Evolutionary conservation across 1,139 yeast species (phyloP).

Genomic region (Zygosaccharomyces sapae): DNA sequence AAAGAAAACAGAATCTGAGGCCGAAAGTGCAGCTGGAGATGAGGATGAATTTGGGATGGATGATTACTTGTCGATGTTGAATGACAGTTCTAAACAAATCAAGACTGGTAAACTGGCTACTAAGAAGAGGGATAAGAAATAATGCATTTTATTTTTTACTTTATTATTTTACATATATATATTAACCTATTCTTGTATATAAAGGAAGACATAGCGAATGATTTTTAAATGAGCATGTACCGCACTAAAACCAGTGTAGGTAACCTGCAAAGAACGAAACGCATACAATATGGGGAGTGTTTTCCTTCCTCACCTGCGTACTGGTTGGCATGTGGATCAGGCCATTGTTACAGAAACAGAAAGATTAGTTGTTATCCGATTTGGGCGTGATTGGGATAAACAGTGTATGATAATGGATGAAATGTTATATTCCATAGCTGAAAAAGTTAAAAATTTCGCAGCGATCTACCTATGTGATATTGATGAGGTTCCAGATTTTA

Average conservation of each 20-base stretch:
- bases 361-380: conserved; percentile 78
- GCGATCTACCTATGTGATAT: conserved; percentile 84
- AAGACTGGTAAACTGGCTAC: conserved; percentile 59
- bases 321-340: conserved; percentile 98
- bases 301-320: conserved; percentile 76
- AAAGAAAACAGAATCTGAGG: conserved; percentile 16
- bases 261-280: conserved; percentile 1
- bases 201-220: conserved; percentile 4
- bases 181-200: background rate
- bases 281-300: conserved; percentile 67
- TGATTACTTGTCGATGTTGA: conserved; percentile 58
- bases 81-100: conserved; percentile 58
- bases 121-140: conserved; percentile 49
- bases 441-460: conserved; percentile 82
- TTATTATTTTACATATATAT: no score
- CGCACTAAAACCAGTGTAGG: no score
- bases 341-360: conserved; percentile 85
- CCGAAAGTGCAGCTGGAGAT: conserved; percentile 21
- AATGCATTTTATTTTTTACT: background rate
- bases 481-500: conserved; percentile 85
- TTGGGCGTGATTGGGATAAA: conserved; percentile 72
- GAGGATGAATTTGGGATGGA: conserved; percentile 42
- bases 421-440: conserved; percentile 70
- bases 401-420: conserved; percentile 93
- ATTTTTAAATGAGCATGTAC: conserved; percentile 2